Evolutionary conservation across 2,329 filamentous ascomycete genomes (phyloP), one percentile per base, ranked within the genome.

Genomic region (Arthrobotrys musiformis): DNA sequence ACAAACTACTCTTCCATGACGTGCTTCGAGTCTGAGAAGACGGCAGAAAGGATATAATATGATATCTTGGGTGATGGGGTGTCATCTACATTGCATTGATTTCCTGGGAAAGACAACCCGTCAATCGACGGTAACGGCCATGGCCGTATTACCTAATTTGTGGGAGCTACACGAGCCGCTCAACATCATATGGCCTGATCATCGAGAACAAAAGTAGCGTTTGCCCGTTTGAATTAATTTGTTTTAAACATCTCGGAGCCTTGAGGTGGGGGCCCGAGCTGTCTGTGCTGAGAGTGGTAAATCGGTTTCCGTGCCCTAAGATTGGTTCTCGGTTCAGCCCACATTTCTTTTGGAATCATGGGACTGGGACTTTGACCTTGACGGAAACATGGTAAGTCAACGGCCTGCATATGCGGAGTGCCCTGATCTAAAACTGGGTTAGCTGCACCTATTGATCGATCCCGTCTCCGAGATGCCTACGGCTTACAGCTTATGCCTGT

Each of bases 351-450:
- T 11, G 13, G 42, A 63, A 54, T 60, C 66, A 52, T 70, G 58
- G 58, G 22, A 54, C 46, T 42, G 67, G 67, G 44, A 56, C 30
- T 33, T 40, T 33, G 26, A 17, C 24, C 19, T 30, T 46, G 37
- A 50, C 42, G 6, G 17, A 66, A 66, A 33, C 37, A 60, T 67
- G 60, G 69, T 73, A 66, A 11, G n/a, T 15, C 7, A 60, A 26
- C 28, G 28, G 28, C 13, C n/a, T 66, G 62, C 46, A 72, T 61
- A 62, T 42, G 56, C 63, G 40, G 19, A 33, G 17, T 11, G 42
- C 62, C 54, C 54, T 62, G 70, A 63, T 33, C 54, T 54, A 11
- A 15, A 50, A 68, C 46, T 33, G 40, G 30, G 40, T 33, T 62
- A 56, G 52, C 50, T 19, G 62, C 63, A 68, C 33, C 54, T n/a